Base-by-base conservation (phyloP, 345 rosid species). In the Jatropha curcas region DNA sequence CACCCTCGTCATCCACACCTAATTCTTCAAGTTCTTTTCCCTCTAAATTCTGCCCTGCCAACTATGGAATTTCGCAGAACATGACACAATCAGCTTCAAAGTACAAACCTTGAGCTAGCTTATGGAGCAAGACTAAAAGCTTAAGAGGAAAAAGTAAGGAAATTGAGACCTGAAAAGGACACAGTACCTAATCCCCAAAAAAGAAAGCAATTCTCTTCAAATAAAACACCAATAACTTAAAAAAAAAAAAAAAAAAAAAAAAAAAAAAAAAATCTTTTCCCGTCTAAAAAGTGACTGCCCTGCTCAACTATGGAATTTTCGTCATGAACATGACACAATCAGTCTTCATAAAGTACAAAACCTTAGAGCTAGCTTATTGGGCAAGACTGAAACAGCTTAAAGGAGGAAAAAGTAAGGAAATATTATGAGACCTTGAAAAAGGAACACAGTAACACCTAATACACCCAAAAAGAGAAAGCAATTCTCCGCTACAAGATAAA, bases 1-100 rank as follows among this genome's bases (percentile, higher is more conserved):
- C 77, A 70, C 81, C 85, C 53, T 86, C 91, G 71, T 84, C 96
- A 45, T 86, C 85, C 50, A 73, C 86, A 45, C 81, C 85, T 65
- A 86, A 45, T 37, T 81, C 88, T 73, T 63, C 83, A 55, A 77
- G 77, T 73, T 83, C 84, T 77, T 83, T 91, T 45, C 82, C 84
- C 74, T 86, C 89, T 70, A 59, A 78, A 82, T 83, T 80, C 34
- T 74, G 75, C 70, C 81, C 89, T 46, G 75, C 75, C 61, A 88
- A 69, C 96, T 92, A 82, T n/a, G 76, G 10, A 83, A 63, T 34
- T 65, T 27, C 74, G 71, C 65, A 50, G 20, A 77, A 56, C 80
- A 60, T 41, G 46, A 60, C 66, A 31, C 60, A 69, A 68, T 22
- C 37, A 72, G 48, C 70, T 76, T 53, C 52, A 48, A 37, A 37